phyloP scores from a whole-genome alignment of 2,329 filamentous ascomycete species.

The Ceratocystis eucalypticola region DNA sequence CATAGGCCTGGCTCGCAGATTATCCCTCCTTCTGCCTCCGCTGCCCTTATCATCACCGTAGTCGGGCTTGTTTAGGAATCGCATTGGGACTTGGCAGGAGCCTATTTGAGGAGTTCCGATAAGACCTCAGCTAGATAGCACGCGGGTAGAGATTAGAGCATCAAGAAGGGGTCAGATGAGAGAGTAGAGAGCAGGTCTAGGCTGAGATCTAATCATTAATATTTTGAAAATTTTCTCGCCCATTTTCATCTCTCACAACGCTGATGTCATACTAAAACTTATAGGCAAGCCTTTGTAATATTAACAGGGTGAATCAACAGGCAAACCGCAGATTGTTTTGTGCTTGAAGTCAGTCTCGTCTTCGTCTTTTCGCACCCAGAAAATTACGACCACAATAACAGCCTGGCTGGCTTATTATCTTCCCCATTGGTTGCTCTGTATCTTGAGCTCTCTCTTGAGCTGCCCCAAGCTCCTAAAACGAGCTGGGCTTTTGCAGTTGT shows the following conservation, averaged over 20 bases:
- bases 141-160: too few species aligned
- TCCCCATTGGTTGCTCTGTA: background rate
- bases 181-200: background rate
- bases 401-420: background rate
- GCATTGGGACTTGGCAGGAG: background rate
- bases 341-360: too few species aligned
- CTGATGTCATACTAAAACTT: background rate
- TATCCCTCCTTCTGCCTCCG: too few species aligned
- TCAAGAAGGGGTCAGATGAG: too few species aligned
- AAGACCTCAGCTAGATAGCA: too few species aligned
- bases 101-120: background rate
- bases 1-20: background rate
- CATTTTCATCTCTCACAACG: background rate
- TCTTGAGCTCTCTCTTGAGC: background rate
- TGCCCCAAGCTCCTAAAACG: background rate
- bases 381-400: too few species aligned
- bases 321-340: too few species aligned
- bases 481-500: background rate
- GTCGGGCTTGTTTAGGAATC: background rate
- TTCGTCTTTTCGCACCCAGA: background rate
- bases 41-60: too few species aligned
- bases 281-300: too few species aligned
- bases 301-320: too few species aligned
- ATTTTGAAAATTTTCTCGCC: background rate
- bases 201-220: background rate